phyloP scores from a whole-genome alignment of 2,329 filamentous ascomycete genomes.

The Pseudocercospora cruenta region DNA sequence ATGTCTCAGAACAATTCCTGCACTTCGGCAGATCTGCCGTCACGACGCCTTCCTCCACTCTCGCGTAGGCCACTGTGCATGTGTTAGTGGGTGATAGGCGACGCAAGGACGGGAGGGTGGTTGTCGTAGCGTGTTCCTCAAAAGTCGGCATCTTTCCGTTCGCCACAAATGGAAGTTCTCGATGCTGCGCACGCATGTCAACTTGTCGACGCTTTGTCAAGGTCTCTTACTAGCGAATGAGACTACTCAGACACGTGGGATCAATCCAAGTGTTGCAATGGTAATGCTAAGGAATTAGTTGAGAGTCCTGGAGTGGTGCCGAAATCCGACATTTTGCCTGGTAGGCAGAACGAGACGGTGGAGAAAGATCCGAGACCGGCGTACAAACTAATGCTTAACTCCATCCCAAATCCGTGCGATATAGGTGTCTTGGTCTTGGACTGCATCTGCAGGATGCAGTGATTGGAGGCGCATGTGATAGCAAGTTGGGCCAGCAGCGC shows the following conservation, averaged over 20 bases:
- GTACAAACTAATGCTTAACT: neutral
- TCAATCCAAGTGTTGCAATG: conserved; percentile 1
- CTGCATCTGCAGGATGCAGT: neutral
- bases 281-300: neutral
- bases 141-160: neutral
- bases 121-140: neutral
- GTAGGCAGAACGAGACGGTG: neutral
- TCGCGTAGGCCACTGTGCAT: neutral
- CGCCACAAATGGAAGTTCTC: neutral
- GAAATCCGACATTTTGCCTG: conserved; percentile 3
- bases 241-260: conserved; percentile 3
- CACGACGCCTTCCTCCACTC: neutral
- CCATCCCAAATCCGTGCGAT: conserved; percentile 4
- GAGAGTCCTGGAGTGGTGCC: neutral
- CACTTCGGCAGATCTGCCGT: neutral
- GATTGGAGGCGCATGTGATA: neutral
- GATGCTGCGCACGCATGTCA: neutral
- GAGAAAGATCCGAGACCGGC: neutral
- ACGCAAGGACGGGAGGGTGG: neutral
- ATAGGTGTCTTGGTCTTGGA: neutral
- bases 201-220: neutral
- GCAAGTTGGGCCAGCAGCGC: neutral
- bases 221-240: neutral
- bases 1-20: neutral
- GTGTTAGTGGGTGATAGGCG: neutral